Evolutionary conservation across 2,329 filamentous ascomycete species (phyloP).

Genomic region (Leptographium galeiforme): DNA sequence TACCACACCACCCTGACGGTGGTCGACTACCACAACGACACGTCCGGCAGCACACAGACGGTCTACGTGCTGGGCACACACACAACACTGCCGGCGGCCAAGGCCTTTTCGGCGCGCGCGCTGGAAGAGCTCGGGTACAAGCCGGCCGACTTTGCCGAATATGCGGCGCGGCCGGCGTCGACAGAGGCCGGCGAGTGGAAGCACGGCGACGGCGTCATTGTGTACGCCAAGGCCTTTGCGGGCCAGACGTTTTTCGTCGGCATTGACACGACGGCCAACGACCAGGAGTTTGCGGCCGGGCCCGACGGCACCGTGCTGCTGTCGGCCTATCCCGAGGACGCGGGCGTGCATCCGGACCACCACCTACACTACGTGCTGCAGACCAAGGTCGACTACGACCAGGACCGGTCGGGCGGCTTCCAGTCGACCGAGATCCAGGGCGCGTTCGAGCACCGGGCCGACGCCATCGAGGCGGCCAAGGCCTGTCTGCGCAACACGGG

Average conservation of each 20-base stretch:
- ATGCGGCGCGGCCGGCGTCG: slow-evolving; percentile 11
- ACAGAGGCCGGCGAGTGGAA: slow-evolving; percentile 15
- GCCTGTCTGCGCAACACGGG: slow-evolving; percentile 16
- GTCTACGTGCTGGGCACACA: slow-evolving; percentile 26
- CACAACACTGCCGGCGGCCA: slow-evolving; percentile 21
- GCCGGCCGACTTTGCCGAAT: slow-evolving; percentile 23
- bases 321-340: slow-evolving; percentile 7
- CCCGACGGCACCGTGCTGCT: slow-evolving; percentile 13
- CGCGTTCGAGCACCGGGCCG: slow-evolving; percentile 18
- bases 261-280: slow-evolving; percentile 25
- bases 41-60: slow-evolving; percentile 15
- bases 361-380: slow-evolving; percentile 28
- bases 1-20: slow-evolving; percentile 25
- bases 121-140: slow-evolving; percentile 22
- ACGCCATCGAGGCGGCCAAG: slow-evolving; percentile 22
- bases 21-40: slow-evolving; percentile 18
- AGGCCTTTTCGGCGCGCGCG: slow-evolving; percentile 19
- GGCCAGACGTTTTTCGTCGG: slow-evolving; percentile 24
- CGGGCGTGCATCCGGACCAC: slow-evolving; percentile 10
- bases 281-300: slow-evolving; percentile 14
- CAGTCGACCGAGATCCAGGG: slow-evolving; percentile 26
- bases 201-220: slow-evolving; percentile 24
- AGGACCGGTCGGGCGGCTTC: slow-evolving; percentile 19
- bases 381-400: slow-evolving; percentile 26
- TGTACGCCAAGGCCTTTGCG: slow-evolving; percentile 21